Evolutionary conservation across 257 asterid species (phyloP), one percentile per base, ranked within the genome.

Genomic region (Nicotiana paniculata): DNA sequence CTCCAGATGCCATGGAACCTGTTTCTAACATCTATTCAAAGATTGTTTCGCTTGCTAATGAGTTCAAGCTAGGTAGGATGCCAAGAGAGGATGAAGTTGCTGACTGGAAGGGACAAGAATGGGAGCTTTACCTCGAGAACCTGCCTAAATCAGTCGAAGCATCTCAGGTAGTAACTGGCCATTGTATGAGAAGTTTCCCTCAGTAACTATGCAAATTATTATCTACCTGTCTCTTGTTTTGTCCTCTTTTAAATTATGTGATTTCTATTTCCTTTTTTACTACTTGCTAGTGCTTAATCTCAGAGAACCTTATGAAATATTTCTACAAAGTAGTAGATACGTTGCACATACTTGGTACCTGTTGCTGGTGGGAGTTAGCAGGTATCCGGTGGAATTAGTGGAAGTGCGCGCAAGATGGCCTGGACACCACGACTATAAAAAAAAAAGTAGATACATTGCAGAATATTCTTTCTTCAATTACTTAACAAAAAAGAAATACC

Each of bases 1-100:
- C 99, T 84, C 89, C 95, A 46, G 97, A 96, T 86, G 98, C 97
- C 43, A 94, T 96, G 95, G 99, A 93, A 88, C 99, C 99, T 48
- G 93, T 84, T 85, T 96, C 98, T 83, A 91, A 84, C 33, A 86
- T 93, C 55, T 96, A 96, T 72, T 83, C 93, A 17, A 93, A 92
- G 89, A 96, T 96, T 82, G 93, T 94, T 57, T 85, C 92, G 2
- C 83, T 96, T 82, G 95, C 97, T 68, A 88, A 89, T 78, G 98
- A 92, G 86, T 93, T 96, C 77, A 91, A 91, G 89, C 89, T 81
- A 10, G 99, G 99, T 66, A 91, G 92, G 86, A 92, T 94, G 91
- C 98, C 97, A 0, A 91, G 90, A 48, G 99, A 94, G 85, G 99
- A 96, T 83, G 97, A 96, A 92, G 98, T 96, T 83, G 89, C 97